These are phyloP conservation scores for Fimicolochytrium jonesii DNA, from an alignment of 192 early-diverging fungal genomes.

Conservation along the genomic window DNA sequence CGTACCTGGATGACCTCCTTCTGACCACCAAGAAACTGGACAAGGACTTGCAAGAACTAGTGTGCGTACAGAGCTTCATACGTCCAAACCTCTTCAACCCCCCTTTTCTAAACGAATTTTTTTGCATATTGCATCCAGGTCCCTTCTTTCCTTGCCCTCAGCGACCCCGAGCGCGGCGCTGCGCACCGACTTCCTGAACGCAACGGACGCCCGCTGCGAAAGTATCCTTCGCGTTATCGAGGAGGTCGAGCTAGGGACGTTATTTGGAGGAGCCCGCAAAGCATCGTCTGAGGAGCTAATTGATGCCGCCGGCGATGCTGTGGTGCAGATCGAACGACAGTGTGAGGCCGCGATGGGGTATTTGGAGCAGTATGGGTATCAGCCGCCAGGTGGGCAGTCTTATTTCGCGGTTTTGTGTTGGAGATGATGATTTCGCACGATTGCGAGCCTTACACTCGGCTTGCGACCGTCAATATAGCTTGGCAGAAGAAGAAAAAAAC, in stretches of 20 bases:
- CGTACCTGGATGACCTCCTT: neutral
- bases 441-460: neutral
- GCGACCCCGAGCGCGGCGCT: neutral
- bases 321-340: constrained; percentile 2
- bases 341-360: neutral
- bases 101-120: neutral
- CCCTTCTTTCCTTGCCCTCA: constrained; percentile 2
- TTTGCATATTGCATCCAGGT: neutral
- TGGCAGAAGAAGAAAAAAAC: neutral
- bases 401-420: neutral
- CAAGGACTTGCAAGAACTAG: neutral
- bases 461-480: neutral
- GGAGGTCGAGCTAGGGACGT: neutral
- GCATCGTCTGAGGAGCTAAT: constrained; percentile 15
- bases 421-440: neutral
- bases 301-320: constrained; percentile 17
- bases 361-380: constrained; percentile 17
- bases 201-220: neutral
- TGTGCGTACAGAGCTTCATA: neutral
- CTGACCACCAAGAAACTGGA: neutral
- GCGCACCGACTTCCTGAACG: neutral
- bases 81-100: neutral
- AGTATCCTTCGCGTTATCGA: neutral
- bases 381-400: neutral
- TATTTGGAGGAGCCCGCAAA: neutral